phyloP scores from a whole-genome alignment of 2,329 filamentous ascomycete genomes.

The Clarireedia homoeocarpa region DNA sequence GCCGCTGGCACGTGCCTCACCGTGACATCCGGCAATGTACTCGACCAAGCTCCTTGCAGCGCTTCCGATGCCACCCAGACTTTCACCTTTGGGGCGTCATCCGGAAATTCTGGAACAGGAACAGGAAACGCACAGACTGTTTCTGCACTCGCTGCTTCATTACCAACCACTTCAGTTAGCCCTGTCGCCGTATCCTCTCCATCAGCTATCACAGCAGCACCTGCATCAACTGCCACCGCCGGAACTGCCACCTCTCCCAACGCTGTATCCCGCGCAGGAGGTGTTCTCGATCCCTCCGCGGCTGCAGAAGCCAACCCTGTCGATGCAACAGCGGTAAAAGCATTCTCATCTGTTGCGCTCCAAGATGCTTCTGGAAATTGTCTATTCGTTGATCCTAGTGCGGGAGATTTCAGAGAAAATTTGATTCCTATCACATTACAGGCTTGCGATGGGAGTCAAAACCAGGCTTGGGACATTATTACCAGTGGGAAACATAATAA shows the following conservation, averaged over 20 bases:
- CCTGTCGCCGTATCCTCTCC: background rate
- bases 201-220: background rate
- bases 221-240: background rate
- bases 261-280: conserved; percentile 2
- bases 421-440: conserved; percentile 37
- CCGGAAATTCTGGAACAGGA: background rate
- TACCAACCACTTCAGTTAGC: background rate
- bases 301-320: conserved; percentile 35
- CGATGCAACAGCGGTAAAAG: conserved; percentile 36
- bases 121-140: background rate
- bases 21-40: conserved; percentile 33
- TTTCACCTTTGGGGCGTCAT: conserved; percentile 29
- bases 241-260: background rate
- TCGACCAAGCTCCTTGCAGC: conserved; percentile 34
- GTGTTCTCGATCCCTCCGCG: conserved; percentile 3
- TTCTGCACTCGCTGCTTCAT: background rate
- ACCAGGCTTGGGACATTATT: background rate
- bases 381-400: conserved; percentile 36
- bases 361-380: conserved; percentile 37
- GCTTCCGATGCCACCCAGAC: conserved; percentile 33
- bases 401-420: conserved; percentile 38
- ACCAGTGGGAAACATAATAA: conserved; percentile 37
- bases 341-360: conserved; percentile 34
- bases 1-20: conserved; percentile 36
- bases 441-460: background rate